Evolutionary conservation across 2,329 filamentous ascomycete species (phyloP).

Genomic region (Fusarium bactridioides): DNA sequence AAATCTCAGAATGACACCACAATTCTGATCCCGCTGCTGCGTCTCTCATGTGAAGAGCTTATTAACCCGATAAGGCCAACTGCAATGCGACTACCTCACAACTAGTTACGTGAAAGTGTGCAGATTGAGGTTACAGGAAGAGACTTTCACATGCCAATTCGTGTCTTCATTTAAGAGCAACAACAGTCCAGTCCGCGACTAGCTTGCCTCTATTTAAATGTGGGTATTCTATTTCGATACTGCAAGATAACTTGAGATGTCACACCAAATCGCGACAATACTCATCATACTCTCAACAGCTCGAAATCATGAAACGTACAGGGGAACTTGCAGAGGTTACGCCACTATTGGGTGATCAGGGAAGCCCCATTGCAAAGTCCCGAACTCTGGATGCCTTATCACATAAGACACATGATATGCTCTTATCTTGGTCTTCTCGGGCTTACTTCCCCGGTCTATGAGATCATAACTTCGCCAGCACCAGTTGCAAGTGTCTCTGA

Average conservation of each 20-base stretch:
- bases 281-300: neutral
- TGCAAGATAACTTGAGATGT: neutral
- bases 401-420: constrained; percentile 18
- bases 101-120: neutral
- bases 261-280: neutral
- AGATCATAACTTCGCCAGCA: constrained; percentile 35
- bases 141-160: constrained; percentile 18
- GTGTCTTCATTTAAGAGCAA: neutral
- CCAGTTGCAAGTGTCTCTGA: constrained; percentile 28
- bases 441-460: constrained; percentile 22
- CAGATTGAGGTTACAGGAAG: neutral
- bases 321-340: neutral
- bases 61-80: constrained; percentile 2
- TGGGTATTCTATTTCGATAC: neutral
- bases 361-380: neutral
- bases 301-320: neutral
- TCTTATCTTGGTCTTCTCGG: neutral
- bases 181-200: neutral
- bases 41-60: constrained; percentile 4
- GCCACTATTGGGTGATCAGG: neutral
- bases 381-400: neutral
- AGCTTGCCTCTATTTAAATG: neutral
- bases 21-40: constrained; percentile 2
- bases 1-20: constrained; percentile 3
- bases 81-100: constrained; percentile 4